Evolutionary conservation across 768 basidiomycete species (phyloP), one percentile per base, ranked within the genome.

Genomic region (Naganishia onofrii): DNA sequence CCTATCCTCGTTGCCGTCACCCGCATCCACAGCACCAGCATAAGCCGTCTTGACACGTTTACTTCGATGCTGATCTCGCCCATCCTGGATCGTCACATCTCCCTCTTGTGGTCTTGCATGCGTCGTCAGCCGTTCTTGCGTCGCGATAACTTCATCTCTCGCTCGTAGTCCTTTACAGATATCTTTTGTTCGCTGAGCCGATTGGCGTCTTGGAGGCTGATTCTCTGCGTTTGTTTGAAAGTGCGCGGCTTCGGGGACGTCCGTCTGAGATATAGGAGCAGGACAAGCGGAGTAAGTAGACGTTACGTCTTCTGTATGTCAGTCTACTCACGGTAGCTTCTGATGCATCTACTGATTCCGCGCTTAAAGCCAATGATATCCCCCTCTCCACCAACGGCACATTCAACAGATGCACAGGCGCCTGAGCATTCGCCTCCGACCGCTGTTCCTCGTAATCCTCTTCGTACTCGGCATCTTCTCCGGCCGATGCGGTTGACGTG

Each of bases 401-500:
- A 28, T 63, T 44, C 38, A 63, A 12, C 23, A 56, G 23, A 56
- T 34, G 38, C n/a, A 42, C 38, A n/a, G 66, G 53, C 7, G 8
- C 19, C 13, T 21, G 31, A 42, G 15, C 42, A 63, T 29, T 26
- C 19, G 9, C 4, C 42, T 34, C 32, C 36, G 46, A 13, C 29
- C 28, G 21, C 23, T 63, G 31, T 21, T 51, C 26, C 31, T 69
- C 42, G 26, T 23, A 34, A 19, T 29, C 67, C 17, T 48, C 57
- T 19, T 55, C 34, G 32, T 60, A 29, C 57, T 58, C 26, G 28
- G 42, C 28, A 28, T 42, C 55, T 31, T 28, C 46, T 51, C 32
- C 68, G 46, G 48, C 21, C 19, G 68, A 69, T 69, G 68, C 31
- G 28, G 68, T 54, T 19, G 68, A 60, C 10, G 68, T 44, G 36